phyloP scores from a whole-genome alignment of 176 grass and related monocot species.

The Panicum miliaceum region DNA sequence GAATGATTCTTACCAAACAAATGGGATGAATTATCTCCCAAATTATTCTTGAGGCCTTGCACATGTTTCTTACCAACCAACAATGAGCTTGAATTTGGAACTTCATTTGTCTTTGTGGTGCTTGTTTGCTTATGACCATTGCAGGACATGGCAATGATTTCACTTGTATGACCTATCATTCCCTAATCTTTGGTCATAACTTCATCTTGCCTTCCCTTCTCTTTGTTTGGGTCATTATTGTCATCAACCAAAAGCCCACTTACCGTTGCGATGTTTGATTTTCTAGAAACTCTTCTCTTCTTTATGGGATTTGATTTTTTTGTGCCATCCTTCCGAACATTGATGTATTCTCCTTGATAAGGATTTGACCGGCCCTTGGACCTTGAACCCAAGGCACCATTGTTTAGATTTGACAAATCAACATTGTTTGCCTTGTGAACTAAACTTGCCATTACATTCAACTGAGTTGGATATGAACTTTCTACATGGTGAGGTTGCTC shows the following conservation, averaged over 20 bases:
- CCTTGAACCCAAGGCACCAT: background rate
- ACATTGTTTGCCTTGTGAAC: background rate
- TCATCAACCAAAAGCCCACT: background rate
- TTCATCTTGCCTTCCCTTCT: background rate
- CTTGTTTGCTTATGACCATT: background rate
- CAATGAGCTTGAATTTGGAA: background rate
- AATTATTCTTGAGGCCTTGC: background rate
- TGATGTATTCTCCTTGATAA: background rate
- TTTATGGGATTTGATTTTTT: background rate
- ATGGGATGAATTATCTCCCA: background rate
- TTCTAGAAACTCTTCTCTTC: background rate
- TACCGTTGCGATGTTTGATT: background rate
- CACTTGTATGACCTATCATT: background rate
- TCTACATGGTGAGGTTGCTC: background rate
- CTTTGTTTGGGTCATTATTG: background rate
- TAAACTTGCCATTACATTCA: background rate
- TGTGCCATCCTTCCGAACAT: background rate
- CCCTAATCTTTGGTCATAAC: slow-evolving; percentile 10
- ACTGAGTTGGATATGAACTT: background rate
- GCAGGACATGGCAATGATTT: background rate
- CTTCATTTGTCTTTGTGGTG: background rate
- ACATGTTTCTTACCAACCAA: background rate
- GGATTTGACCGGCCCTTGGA: background rate
- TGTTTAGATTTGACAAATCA: background rate
- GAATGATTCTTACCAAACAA: background rate